These are phyloP conservation scores for Zizania latifolia DNA, from an alignment of 176 grass and related monocot species.

Conservation along the genomic window DNA sequence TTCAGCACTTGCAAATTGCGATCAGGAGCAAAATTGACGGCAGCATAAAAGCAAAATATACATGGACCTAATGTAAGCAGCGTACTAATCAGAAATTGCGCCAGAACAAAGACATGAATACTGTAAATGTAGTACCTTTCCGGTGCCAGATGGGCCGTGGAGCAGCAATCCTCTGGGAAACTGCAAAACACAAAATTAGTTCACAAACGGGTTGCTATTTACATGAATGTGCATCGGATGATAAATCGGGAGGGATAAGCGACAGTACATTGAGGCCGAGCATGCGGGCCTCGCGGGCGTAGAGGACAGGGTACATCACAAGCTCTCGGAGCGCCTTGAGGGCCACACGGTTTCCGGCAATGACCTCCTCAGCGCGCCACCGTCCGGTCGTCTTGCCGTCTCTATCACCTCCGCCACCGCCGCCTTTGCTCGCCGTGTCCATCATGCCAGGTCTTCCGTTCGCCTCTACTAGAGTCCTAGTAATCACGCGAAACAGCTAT, in stretches of 20 bases:
- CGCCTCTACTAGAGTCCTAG: neutral
- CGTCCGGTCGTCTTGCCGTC: neutral
- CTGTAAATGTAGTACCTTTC: conserved; percentile 53
- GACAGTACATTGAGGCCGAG: conserved; percentile 55
- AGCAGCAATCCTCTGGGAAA: conserved; percentile 91
- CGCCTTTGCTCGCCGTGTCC: neutral
- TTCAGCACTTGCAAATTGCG: neutral
- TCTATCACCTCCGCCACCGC: neutral
- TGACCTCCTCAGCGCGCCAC: conserved; percentile 53
- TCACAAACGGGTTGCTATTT: neutral
- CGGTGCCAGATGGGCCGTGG: conserved; percentile 75
- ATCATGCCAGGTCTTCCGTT: neutral
- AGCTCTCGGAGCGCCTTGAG: conserved; percentile 74
- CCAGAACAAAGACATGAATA: neutral
- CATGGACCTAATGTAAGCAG: neutral
- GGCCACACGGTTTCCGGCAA: conserved; percentile 52
- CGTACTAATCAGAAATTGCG: neutral
- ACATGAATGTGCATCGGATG: neutral
- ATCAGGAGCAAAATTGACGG: neutral
- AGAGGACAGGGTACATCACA: conserved; percentile 57
- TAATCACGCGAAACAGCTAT: too few relatives aligned
- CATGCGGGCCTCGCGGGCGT: conserved; percentile 42
- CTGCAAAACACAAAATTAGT: conserved; percentile 28
- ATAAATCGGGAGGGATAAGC: neutral
- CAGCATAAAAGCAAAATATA: neutral